phyloP scores from a whole-genome alignment of 2,329 filamentous ascomycete genomes.

The Calycina herbarum region DNA sequence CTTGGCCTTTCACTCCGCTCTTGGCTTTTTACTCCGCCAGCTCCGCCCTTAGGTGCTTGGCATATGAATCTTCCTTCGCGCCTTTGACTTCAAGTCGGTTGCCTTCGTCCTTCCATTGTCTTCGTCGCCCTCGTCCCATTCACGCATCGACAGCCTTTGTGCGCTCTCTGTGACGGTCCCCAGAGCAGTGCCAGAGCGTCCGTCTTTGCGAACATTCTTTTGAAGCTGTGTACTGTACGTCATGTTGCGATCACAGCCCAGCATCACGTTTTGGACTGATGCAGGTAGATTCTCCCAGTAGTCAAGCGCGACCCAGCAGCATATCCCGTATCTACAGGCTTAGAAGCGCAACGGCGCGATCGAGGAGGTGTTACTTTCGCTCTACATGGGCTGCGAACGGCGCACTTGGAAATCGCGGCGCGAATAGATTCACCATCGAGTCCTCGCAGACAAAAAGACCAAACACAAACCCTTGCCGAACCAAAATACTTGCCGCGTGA shows the following conservation, averaged over 20 bases:
- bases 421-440: conserved; percentile 20
- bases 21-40: background rate
- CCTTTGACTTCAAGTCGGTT: background rate
- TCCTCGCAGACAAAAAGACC: conserved; percentile 8
- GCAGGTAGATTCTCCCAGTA: conserved; percentile 28
- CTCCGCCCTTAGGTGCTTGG: background rate
- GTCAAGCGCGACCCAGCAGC: conserved; percentile 28
- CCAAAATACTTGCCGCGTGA: conserved; percentile 8
- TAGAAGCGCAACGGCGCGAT: conserved; percentile 20
- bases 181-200: conserved; percentile 37
- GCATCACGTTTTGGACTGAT: conserved; percentile 35
- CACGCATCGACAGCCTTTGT: conserved; percentile 36
- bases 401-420: conserved; percentile 18
- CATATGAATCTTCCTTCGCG: conserved; percentile 2
- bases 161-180: conserved; percentile 34
- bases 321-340: conserved; percentile 23
- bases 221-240: conserved; percentile 32
- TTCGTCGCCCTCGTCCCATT: conserved; percentile 21
- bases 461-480: conserved; percentile 18
- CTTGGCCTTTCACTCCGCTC: background rate
- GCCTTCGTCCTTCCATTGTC: too few relatives aligned
- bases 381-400: conserved; percentile 25
- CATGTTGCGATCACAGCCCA: conserved; percentile 27
- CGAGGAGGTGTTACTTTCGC: conserved; percentile 10
- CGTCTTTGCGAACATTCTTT: conserved; percentile 33